Percentiles rank a stretch among this genome's conserved stretches.
Evolutionary conservation across 768 basidiomycete genomes (phyloP).

Genomic region (Rhizopogon rudus): DNA sequence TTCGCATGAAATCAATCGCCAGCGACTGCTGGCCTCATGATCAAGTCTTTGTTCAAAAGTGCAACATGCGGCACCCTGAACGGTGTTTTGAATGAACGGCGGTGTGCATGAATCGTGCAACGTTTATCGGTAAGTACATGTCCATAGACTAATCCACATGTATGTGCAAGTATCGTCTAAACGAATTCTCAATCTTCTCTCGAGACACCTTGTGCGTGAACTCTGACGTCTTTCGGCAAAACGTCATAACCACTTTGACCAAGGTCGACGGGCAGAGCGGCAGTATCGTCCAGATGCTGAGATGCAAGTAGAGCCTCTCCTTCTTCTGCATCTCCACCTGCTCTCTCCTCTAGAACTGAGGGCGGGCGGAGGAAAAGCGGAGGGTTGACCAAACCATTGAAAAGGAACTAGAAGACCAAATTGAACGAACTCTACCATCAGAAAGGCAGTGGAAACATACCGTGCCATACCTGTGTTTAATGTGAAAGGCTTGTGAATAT

Average conservation of each 20-base stretch:
- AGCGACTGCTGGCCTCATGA: not conserved
- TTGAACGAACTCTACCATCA: not conserved
- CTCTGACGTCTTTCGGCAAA: conserved; percentile 44
- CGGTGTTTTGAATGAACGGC: conserved; percentile 6
- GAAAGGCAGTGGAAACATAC: conserved; percentile 32
- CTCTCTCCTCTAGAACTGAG: conserved; percentile 24
- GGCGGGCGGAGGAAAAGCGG: conserved; percentile 58
- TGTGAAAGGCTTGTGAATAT: conserved; percentile 3
- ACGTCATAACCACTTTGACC: conserved; percentile 86
- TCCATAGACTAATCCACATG: not conserved
- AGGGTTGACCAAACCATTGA: conserved; percentile 73
- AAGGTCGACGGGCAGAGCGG: conserved; percentile 73
- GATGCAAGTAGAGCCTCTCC: conserved; percentile 42
- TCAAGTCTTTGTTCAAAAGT: not conserved
- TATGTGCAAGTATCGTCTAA: not conserved
- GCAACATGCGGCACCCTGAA: conserved; percentile 10
- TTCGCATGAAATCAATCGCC: not conserved
- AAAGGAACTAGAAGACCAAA: conserved; percentile 58
- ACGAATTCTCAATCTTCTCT: conserved; percentile 8
- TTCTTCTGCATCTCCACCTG: conserved; percentile 50
- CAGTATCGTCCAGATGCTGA: conserved; percentile 67
- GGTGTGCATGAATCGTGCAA: not conserved
- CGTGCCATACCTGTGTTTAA: conserved; percentile 69
- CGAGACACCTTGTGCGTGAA: conserved; percentile 13
- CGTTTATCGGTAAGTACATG: not conserved